Percentiles rank a stretch among this genome's conserved stretches.
Evolutionary conservation across 202 grass and related monocot genomes (phyloP).

Genomic region (Hordeum pubiflorum): DNA sequence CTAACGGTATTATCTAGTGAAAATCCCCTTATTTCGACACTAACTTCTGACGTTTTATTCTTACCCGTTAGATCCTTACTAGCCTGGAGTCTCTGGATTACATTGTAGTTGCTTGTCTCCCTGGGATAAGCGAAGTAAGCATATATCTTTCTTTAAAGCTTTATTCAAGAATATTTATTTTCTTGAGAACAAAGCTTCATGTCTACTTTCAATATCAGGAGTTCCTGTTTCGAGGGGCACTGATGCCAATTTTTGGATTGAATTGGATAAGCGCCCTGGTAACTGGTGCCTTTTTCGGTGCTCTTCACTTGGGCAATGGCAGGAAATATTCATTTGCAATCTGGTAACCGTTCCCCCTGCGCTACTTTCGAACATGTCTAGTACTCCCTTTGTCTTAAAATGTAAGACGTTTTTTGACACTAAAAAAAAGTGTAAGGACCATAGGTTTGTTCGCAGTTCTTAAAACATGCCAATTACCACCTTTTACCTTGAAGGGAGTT

Average conservation of each 20-base stretch:
- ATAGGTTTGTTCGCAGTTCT: not conserved
- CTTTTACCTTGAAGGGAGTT: not conserved
- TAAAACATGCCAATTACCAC: not conserved
- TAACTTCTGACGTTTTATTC: slow-evolving; percentile 11
- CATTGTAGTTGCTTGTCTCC: slow-evolving; percentile 63
- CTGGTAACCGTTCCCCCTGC: slow-evolving; percentile 35
- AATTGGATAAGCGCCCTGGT: slow-evolving; percentile 74
- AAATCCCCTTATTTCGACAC: not conserved
- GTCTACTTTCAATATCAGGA: slow-evolving; percentile 42
- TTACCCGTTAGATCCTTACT: slow-evolving; percentile 60
- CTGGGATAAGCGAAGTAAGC: slow-evolving; percentile 82
- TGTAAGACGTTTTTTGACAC: too few relatives aligned
- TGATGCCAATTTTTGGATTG: slow-evolving; percentile 78
- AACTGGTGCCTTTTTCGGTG: slow-evolving; percentile 58
- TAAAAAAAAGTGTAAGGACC: not conserved
- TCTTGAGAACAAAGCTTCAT: not conserved
- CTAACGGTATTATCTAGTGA: not conserved
- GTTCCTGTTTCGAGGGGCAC: slow-evolving; percentile 66
- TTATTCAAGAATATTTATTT: slow-evolving; percentile 2
- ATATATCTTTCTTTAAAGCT: not conserved
- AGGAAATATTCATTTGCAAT: slow-evolving; percentile 63
- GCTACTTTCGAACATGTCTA: not conserved
- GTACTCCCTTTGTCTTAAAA: not conserved
- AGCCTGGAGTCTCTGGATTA: slow-evolving; percentile 62
- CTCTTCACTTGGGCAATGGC: slow-evolving; percentile 74